Evolutionary conservation across 768 basidiomycete genomes (phyloP).

Genomic region (Lactarius akahatsu): DNA sequence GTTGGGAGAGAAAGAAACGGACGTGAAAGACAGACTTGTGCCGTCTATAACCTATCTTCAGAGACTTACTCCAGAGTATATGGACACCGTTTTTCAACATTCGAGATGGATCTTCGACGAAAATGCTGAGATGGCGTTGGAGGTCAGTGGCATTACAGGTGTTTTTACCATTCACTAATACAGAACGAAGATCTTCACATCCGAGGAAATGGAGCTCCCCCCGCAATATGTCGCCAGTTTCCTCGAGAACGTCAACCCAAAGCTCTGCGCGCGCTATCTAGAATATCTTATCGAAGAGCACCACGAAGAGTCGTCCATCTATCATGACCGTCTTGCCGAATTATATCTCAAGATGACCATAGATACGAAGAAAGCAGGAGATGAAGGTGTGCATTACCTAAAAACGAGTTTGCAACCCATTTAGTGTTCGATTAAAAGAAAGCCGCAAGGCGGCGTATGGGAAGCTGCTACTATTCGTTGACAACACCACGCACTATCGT

Average conservation of each 20-base stretch:
- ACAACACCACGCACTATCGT: constrained; percentile 64
- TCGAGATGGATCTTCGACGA: constrained; percentile 84
- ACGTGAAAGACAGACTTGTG: constrained; percentile 71
- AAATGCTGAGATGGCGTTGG: constrained; percentile 70
- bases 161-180: background rate
- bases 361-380: constrained; percentile 53
- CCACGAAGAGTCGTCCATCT: constrained; percentile 61
- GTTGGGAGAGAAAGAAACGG: constrained; percentile 73
- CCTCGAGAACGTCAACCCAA: constrained; percentile 67
- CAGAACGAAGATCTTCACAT: constrained; percentile 78
- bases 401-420: constrained; percentile 10
- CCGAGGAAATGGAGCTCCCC: constrained; percentile 92
- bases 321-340: constrained; percentile 89
- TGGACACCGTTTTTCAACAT: constrained; percentile 77
- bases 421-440: constrained; percentile 38
- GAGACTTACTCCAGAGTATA: constrained; percentile 79
- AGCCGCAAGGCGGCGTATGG: constrained; percentile 51
- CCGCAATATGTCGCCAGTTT: constrained; percentile 71
- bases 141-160: constrained; percentile 44
- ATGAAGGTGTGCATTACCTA: constrained; percentile 47
- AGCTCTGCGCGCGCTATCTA: constrained; percentile 74
- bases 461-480: constrained; percentile 79
- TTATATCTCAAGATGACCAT: constrained; percentile 75
- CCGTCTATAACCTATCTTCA: constrained; percentile 90
- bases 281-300: constrained; percentile 81